These are phyloP conservation scores for Metschnikowia matae DNA, from an alignment of 805 yeast species.

Conservation along the genomic window DNA sequence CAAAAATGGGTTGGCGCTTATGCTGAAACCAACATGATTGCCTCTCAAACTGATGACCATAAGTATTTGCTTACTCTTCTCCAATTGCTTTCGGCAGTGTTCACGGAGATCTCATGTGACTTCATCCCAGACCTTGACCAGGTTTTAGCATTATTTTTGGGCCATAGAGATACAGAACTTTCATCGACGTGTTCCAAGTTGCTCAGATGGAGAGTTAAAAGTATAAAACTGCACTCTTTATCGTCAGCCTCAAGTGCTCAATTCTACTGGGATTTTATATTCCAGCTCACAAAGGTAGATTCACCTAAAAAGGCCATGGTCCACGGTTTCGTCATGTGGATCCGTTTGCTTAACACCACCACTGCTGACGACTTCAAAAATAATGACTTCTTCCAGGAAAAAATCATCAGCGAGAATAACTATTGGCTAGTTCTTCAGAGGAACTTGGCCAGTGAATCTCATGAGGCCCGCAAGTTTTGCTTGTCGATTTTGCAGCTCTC, in stretches of 20 bases:
- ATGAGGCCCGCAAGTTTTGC: slow-evolving; percentile 67
- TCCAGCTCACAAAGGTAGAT: slow-evolving; percentile 28
- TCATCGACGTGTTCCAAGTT: slow-evolving; percentile 36
- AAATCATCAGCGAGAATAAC: slow-evolving; percentile 20
- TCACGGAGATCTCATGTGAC: neutral
- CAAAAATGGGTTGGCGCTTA: neutral
- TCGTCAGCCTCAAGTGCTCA: slow-evolving; percentile 8
- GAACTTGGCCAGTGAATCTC: slow-evolving; percentile 52
- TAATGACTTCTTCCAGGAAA: slow-evolving; percentile 23
- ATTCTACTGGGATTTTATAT: slow-evolving; percentile 46
- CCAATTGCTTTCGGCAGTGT: neutral
- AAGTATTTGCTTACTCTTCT: neutral
- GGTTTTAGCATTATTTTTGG: slow-evolving; percentile 31
- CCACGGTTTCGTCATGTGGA: slow-evolving; percentile 51
- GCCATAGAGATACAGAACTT: slow-evolving; percentile 35
- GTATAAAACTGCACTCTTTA: slow-evolving; percentile 20
- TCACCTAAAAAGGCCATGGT: slow-evolving; percentile 22
- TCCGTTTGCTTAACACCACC: slow-evolving; percentile 43
- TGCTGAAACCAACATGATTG: neutral
- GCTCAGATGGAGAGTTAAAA: slow-evolving; percentile 52
- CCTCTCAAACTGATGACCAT: neutral
- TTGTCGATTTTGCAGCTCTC: slow-evolving; percentile 63
- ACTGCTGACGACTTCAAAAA: slow-evolving; percentile 9
- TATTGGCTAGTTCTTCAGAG: slow-evolving; percentile 54
- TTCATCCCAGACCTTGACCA: slow-evolving; percentile 11